Conservation (phyloP, 805 yeast genomes). For the Zygosaccharomyces gambellarensis region DNA sequence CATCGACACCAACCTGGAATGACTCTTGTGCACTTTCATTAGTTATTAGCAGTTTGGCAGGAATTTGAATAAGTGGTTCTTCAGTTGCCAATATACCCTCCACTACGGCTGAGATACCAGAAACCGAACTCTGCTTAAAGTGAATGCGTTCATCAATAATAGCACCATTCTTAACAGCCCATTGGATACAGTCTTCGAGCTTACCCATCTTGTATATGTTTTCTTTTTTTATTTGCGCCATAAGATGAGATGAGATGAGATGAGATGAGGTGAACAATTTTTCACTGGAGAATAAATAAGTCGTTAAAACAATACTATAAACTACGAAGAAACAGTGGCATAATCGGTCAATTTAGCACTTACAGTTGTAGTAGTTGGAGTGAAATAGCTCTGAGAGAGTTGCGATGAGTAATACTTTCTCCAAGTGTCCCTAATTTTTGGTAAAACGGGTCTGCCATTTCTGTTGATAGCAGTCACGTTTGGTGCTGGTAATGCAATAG, state of each 20-base stretch:
- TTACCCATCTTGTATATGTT: constrained; percentile 1
- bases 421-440: constrained; percentile 35
- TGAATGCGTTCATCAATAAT: constrained; percentile 33
- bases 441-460: constrained; percentile 35
- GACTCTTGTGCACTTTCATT: constrained; percentile 32
- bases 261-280: constrained; percentile 3
- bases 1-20: background rate
- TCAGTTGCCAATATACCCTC: constrained; percentile 7
- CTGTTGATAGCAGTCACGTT: constrained; percentile 35
- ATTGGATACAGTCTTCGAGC: constrained; percentile 25
- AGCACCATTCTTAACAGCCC: constrained; percentile 41
- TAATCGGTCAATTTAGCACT: constrained; percentile 11
- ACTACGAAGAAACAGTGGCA: background rate
- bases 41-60: constrained; percentile 37
- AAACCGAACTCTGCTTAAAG: constrained; percentile 29
- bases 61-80: constrained; percentile 37
- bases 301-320: background rate
- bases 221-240: background rate
- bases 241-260: constrained; percentile 3
- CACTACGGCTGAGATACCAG: constrained; percentile 37
- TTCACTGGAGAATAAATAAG: background rate
- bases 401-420: constrained; percentile 27
- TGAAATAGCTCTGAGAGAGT: constrained; percentile 27
- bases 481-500: constrained; percentile 36
- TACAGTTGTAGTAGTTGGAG: constrained; percentile 34